Conservation (phyloP, 148 eudicot genomes). For the Beta vulgaris region DNA sequence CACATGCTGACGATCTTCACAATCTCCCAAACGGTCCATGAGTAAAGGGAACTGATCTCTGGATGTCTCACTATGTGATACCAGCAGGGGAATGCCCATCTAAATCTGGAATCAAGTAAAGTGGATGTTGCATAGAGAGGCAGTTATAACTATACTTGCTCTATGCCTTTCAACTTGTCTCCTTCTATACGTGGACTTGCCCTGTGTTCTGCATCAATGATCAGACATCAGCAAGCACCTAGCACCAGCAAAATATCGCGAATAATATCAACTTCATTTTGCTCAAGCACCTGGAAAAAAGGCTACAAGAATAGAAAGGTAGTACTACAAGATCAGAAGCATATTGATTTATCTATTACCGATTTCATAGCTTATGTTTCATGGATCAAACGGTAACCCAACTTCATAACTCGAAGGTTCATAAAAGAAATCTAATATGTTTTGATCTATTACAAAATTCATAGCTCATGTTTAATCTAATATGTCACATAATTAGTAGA, state of each 20-base stretch:
- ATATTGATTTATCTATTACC: conserved; percentile 1
- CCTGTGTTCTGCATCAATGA: conserved; percentile 7
- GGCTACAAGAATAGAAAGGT: background rate
- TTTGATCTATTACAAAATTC: background rate
- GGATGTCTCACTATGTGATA: conserved; percentile 31
- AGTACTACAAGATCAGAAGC: conserved; percentile 1
- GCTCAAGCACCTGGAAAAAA: conserved; percentile 3
- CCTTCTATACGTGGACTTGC: background rate
- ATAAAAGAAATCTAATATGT: too few relatives aligned
- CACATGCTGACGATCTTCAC: conserved; percentile 33
- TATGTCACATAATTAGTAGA: too few relatives aligned
- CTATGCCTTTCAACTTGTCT: background rate
- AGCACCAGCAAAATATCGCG: conserved; percentile 2
- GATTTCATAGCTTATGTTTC: conserved; percentile 1
- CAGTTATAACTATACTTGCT: conserved; percentile 11
- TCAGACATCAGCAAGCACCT: conserved; percentile 21
- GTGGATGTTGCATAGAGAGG: conserved; percentile 21
- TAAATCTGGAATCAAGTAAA: conserved; percentile 20
- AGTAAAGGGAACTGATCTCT: conserved; percentile 39
- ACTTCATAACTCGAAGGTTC: too few relatives aligned
- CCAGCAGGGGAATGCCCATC: conserved; percentile 40
- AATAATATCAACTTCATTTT: conserved; percentile 5
- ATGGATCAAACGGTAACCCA: background rate
- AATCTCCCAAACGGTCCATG: conserved; percentile 34
- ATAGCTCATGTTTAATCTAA: too few relatives aligned